These are phyloP conservation scores for Gleditsia sinensis DNA, from an alignment of 306 rosid genomes.

Conservation along the genomic window DNA sequence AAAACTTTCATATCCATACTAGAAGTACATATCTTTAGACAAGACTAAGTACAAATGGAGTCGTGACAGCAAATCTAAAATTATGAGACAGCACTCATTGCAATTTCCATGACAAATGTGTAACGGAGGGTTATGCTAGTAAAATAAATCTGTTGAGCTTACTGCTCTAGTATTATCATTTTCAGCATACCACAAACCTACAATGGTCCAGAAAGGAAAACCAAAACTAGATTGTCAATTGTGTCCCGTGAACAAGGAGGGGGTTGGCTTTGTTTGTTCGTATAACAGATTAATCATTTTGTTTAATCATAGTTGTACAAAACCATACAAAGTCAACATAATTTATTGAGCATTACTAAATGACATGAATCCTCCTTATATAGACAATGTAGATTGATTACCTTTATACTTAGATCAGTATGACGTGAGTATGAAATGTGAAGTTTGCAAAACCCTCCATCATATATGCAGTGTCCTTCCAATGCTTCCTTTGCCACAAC, in stretches of 20 bases:
- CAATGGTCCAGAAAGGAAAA: neutral
- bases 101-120: too few species aligned
- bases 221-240: neutral
- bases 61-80: too few species aligned
- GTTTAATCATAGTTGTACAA: too few species aligned
- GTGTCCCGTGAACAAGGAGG: neutral
- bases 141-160: neutral
- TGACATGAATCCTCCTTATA: neutral
- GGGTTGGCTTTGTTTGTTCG: neutral
- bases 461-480: conserved; percentile 98
- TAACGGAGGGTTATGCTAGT: neutral
- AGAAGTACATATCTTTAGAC: neutral
- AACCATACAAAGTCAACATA: too few species aligned
- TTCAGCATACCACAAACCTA: neutral
- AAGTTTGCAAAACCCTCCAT: conserved; percentile 97
- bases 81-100: too few species aligned
- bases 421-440: conserved; percentile 91
- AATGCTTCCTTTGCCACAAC: conserved; percentile 89
- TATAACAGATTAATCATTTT: neutral
- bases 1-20: neutral
- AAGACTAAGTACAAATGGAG: neutral
- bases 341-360: too few species aligned
- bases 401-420: conserved; percentile 96
- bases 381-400: conserved; percentile 24
- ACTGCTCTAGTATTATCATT: neutral